phyloP scores from a whole-genome alignment of 495 filamentous ascomycete species.

The Cairneyella variabilis region DNA sequence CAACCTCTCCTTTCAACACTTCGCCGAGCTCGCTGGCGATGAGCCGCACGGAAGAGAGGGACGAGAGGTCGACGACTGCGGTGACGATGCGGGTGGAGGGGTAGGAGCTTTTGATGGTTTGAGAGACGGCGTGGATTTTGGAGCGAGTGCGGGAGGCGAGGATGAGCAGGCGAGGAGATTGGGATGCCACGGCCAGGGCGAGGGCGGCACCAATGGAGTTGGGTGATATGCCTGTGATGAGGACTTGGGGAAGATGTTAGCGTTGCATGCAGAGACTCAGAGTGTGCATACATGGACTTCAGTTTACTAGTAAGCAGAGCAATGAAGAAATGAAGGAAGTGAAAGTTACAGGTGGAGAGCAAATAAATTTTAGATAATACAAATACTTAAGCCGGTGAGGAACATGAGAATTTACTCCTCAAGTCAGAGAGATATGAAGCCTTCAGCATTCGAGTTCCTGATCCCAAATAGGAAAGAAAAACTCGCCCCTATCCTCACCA shows the following conservation, averaged over 20 bases:
- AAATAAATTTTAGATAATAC: too few relatives aligned
- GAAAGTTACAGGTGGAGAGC: too few relatives aligned
- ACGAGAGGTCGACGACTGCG: conserved; percentile 17
- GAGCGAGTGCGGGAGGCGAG: conserved; percentile 37
- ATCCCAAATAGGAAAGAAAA: too few relatives aligned
- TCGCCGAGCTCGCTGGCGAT: conserved; percentile 25
- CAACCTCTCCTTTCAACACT: conserved; percentile 18
- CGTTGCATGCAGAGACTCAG: background rate
- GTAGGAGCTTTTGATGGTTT: background rate
- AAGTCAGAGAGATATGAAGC: too few relatives aligned
- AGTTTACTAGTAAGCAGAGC: background rate
- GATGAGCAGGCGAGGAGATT: conserved; percentile 38
- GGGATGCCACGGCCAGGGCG: conserved; percentile 39
- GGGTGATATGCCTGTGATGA: conserved; percentile 46
- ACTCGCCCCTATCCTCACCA: too few relatives aligned
- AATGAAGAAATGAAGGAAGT: background rate
- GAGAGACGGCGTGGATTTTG: conserved; percentile 28
- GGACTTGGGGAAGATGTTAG: conserved; percentile 8
- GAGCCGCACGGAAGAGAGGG: conserved; percentile 8
- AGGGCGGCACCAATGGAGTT: conserved; percentile 44
- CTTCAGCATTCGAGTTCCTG: too few relatives aligned
- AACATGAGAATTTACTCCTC: too few relatives aligned
- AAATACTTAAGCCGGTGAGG: too few relatives aligned
- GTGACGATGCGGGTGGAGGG: background rate
- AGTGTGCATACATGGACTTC: too few relatives aligned